A percentile compares a stretch with the other conserved stretches of the same genome.
Evolutionary conservation across 2,329 filamentous ascomycete genomes (phyloP).

Genomic region (Colletotrichum spinosum): DNA sequence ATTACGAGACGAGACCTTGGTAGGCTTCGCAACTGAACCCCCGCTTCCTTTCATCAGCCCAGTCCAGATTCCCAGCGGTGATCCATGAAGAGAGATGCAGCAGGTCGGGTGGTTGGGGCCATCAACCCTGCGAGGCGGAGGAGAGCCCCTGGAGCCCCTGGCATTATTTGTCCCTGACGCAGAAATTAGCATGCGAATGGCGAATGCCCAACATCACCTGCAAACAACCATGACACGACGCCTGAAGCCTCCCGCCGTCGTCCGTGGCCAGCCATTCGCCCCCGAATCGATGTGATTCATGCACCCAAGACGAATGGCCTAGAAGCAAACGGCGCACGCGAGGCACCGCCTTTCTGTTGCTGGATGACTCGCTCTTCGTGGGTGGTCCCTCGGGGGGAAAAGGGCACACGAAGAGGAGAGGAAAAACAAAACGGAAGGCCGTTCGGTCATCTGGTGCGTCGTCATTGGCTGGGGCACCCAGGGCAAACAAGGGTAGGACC

Average conservation of each 20-base stretch:
- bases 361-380: too few species aligned
- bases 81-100: constrained; percentile 22
- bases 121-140: constrained; percentile 24
- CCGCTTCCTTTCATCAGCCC: constrained; percentile 10
- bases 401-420: constrained; percentile 5
- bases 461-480: constrained; percentile 21
- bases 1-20: too few species aligned
- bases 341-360: too few species aligned
- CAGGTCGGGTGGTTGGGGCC: constrained; percentile 21
- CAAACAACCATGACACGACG: background rate
- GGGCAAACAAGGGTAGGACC: constrained; percentile 5
- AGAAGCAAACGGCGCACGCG: background rate
- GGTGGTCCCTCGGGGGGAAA: constrained; percentile 25
- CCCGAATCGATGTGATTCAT: too few species aligned
- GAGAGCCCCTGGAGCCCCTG: constrained; percentile 9
- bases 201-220: constrained; percentile 4
- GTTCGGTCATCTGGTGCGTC: constrained; percentile 20
- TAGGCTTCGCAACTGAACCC: background rate
- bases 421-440: background rate
- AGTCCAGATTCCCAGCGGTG: constrained; percentile 9
- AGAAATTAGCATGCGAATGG: background rate
- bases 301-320: background rate
- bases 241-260: too few species aligned
- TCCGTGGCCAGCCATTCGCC: too few species aligned
- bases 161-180: constrained; percentile 8